Evolutionary conservation across 768 basidiomycete species (phyloP).

Genomic region (Amanita polypyramis): DNA sequence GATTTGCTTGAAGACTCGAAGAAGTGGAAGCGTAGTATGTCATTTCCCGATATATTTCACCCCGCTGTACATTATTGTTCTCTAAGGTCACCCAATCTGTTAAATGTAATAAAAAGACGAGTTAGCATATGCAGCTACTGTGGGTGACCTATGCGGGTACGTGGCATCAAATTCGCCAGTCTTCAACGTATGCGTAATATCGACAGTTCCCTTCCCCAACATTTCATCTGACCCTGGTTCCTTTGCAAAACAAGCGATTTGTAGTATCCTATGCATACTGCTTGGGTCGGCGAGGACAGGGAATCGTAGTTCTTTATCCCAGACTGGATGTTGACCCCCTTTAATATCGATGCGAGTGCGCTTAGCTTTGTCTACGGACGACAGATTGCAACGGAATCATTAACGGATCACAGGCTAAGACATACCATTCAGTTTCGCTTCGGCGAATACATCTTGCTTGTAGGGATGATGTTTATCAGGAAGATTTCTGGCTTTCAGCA

Average conservation of each 20-base stretch:
- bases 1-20: slow-evolving; percentile 11
- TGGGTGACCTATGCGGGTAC: slow-evolving; percentile 16
- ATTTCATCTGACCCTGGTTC: slow-evolving; percentile 65
- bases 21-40: slow-evolving; percentile 68
- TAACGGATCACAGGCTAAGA: neutral
- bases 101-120: neutral
- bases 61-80: slow-evolving; percentile 48
- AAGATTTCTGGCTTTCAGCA: slow-evolving; percentile 78
- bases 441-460: slow-evolving; percentile 85
- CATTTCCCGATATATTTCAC: slow-evolving; percentile 88
- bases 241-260: slow-evolving; percentile 72
- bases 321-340: slow-evolving; percentile 89
- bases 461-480: slow-evolving; percentile 77
- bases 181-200: slow-evolving; percentile 69
- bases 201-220: slow-evolving; percentile 62
- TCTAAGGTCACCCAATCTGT: slow-evolving; percentile 27
- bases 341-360: slow-evolving; percentile 67
- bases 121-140: neutral
- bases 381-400: neutral
- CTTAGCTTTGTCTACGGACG: slow-evolving; percentile 39
- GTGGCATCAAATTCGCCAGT: slow-evolving; percentile 88
- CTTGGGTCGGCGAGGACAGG: slow-evolving; percentile 47
- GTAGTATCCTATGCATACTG: slow-evolving; percentile 50
- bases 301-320: slow-evolving; percentile 85
- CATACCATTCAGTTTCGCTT: slow-evolving; percentile 45